Base-by-base conservation (phyloP, 306 rosid species). In the Sphenostylis stenocarpa region DNA sequence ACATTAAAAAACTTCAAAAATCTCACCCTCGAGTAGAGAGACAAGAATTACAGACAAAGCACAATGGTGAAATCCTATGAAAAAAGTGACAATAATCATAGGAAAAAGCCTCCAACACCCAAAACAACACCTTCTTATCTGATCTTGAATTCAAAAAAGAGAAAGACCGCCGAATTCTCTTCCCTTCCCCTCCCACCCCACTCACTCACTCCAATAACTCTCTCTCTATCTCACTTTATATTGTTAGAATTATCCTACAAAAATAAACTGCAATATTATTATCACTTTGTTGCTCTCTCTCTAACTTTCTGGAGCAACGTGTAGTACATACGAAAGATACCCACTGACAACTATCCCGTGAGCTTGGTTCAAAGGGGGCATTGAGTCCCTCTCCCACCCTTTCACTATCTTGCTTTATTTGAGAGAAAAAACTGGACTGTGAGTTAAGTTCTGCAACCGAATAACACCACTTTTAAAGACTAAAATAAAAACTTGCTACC, bases 271-370 rank as follows among this genome's bases (percentile, higher is more conserved):
- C 28, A 52, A 52, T 52, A 19, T 7, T 49, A 17, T 52, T 49
- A 49, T 9, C 19, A 21, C 15, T 68, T 31, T 9, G 31, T 31
- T 24, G 15, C 64, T 53, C 23, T 75, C 69, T 77, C 71, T 62
- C 80, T 81, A 55, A 61, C 85, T 87, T 88, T 87, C 81, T 88
- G 92, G 91, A 90, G 90, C 91, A 84, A 90, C 82, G 93, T 88
- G 97, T 87, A 85, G 83, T 83, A 23, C 44, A 75, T 60, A 86
- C 70, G 87, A 86, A 86, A 85, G 88, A 82, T 84, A 85, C 91
- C 73, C 82, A 84, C 89, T 83, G 87, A 89, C 89, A 87, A 67
- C 73, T 81, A 77, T 76, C 92, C 80, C 89, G 88, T 85, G 90
- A 85, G 84, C 78, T 80, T 43, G 26, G 58, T 79, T 82, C 8